phyloP scores from a whole-genome alignment of 345 rosid genomes.

The Hirschfeldia incana region DNA sequence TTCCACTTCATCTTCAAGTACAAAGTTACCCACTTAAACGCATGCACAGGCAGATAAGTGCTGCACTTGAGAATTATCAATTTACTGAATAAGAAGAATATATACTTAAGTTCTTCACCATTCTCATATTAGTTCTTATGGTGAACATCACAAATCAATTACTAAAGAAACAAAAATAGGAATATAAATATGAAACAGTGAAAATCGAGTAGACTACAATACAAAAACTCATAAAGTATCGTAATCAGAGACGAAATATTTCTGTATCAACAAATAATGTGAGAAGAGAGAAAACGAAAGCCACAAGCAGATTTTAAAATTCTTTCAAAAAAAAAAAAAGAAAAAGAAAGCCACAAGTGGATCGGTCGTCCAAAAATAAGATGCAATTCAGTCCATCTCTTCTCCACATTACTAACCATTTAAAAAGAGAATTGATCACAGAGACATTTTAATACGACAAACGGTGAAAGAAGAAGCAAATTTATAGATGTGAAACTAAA shows the following conservation, averaged over 20 bases:
- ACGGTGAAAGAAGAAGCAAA: too few relatives aligned
- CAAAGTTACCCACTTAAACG: not conserved
- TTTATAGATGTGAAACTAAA: too few relatives aligned
- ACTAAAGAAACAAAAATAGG: not conserved
- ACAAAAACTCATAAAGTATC: not conserved
- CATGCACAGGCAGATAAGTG: not conserved
- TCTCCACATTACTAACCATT: not conserved
- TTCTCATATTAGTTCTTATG: not conserved
- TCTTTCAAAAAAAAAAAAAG: not conserved
- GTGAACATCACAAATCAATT: not conserved
- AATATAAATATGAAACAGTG: not conserved
- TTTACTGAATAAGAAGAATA: too few relatives aligned
- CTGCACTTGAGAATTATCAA: too few relatives aligned
- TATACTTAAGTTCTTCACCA: too few relatives aligned
- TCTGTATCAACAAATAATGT: too few relatives aligned
- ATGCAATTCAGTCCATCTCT: too few relatives aligned
- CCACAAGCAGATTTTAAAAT: too few relatives aligned
- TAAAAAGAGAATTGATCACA: too few relatives aligned
- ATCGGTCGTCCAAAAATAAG: not conserved
- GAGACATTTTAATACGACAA: not conserved
- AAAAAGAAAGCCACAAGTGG: not conserved
- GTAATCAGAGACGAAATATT: too few relatives aligned
- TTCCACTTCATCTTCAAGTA: too few relatives aligned
- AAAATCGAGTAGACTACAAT: not conserved
- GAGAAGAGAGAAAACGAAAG: too few relatives aligned